Evolutionary conservation across 1,139 yeast genomes (phyloP), one percentile per base, ranked within the genome.

Genomic region (Magnusiomyces paraingens): DNA sequence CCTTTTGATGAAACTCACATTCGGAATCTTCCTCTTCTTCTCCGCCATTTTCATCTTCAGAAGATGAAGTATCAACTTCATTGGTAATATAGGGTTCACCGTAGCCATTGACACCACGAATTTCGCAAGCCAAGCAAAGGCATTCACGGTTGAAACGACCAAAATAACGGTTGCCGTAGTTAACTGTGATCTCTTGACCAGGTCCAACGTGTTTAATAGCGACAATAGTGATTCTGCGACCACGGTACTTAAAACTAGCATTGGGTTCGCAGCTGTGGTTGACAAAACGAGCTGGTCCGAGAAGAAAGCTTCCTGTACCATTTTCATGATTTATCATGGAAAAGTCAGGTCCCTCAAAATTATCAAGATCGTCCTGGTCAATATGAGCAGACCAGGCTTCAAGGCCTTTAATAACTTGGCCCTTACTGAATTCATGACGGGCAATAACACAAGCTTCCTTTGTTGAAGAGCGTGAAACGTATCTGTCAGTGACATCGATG

Each of bases 251-350:
- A 56, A 76, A 75, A 42, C 66, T 63, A 2, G 75, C 70, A 59
- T 75, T 76, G 3, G 77, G 70, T 17, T 66, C 61, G 58, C 80
- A 76, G 59, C 75, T 75, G 59, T 76, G 80, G 58, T 76, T 76
- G 17, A 76, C 74, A 60, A 76, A 76, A 36, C 80, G 63, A 3
- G 76, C 72, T 0, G 80, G 80, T 0, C 80, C 80, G 43, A 76
- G 66, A 77, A 76, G 73, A 26, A 76, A 62, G 53, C 76, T 71
- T 40, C 72, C 66, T 14, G 63, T 63, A 5, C 67, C 67, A 40
- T 66, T 59, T 2, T 73, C 56, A 22, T 72, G 66, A 2, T 76
- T 67, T 52, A 71, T 67, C 44, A 76, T 69, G 39, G 76, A 70
- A 43, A 77, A 72, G 59, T 76, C 75, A 57, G 76, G 79, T 41